Conservation (phyloP, 371 early-diverging fungal species). For the Capniomyces stellatus region DNA sequence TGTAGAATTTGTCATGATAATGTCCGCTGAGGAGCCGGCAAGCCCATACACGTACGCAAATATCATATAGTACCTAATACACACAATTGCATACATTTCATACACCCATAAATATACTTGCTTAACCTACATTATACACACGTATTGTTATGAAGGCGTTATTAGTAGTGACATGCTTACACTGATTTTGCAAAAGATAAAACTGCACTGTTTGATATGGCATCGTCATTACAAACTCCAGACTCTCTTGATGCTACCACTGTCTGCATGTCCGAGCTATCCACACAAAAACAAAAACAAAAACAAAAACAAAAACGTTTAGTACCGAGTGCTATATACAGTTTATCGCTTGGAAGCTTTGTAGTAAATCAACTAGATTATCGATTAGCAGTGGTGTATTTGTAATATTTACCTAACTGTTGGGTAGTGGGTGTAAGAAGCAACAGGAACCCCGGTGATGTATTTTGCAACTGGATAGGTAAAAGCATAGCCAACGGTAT, state of each 20-base stretch:
- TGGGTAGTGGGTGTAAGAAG: conserved; percentile 90
- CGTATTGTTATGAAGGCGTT: too few species aligned
- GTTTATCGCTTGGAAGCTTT: too few species aligned
- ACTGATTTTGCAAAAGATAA: conserved; percentile 39
- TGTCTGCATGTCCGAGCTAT: conserved; percentile 57
- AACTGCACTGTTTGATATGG: conserved; percentile 32
- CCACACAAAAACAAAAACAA: background rate
- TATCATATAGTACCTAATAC: conserved; percentile 40
- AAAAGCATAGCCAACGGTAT: conserved; percentile 91
- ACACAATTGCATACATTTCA: too few species aligned
- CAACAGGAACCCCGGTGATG: conserved; percentile 40
- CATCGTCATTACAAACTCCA: conserved; percentile 41
- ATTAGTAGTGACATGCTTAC: too few species aligned
- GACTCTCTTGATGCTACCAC: conserved; percentile 47
- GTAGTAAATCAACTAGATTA: too few species aligned
- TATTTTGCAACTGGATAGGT: conserved; percentile 63
- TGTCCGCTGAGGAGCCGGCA: conserved; percentile 58
- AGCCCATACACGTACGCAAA: conserved; percentile 59
- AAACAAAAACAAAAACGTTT: background rate
- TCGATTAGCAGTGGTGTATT: too few species aligned
- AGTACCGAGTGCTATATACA: too few species aligned
- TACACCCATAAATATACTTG: too few species aligned
- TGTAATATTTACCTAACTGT: conserved; percentile 73
- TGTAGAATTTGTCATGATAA: conserved; percentile 76
- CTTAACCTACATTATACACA: too few species aligned